These are phyloP conservation scores for Aciculosporium take DNA, from an alignment of 2,329 filamentous ascomycete genomes.

Conservation along the genomic window DNA sequence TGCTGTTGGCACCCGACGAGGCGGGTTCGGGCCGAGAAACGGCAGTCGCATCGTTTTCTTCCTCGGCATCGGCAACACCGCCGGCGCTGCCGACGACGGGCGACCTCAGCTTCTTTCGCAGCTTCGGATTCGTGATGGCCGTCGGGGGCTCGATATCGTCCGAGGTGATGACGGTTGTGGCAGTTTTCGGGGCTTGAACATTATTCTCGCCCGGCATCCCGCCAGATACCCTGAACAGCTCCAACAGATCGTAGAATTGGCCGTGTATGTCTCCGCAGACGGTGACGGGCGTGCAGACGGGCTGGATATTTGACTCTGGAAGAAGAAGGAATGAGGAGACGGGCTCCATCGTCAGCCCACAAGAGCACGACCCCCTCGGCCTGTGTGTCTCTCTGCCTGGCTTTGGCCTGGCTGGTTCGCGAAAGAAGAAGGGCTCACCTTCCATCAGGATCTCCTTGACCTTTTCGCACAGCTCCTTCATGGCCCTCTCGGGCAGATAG, in stretches of 20 bases:
- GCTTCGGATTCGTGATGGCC: slow-evolving; percentile 74
- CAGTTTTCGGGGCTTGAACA: slow-evolving; percentile 52
- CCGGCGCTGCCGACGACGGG: slow-evolving; percentile 17
- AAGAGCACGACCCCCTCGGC: not conserved
- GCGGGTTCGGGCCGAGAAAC: slow-evolving; percentile 20
- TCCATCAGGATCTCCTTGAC: slow-evolving; percentile 99
- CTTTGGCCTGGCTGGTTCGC: not conserved
- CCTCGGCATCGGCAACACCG: slow-evolving; percentile 39
- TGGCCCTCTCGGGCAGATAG: slow-evolving; percentile 86
- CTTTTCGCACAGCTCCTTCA: slow-evolving; percentile 98
- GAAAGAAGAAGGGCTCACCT: slow-evolving; percentile 35
- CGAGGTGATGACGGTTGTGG: slow-evolving; percentile 66
- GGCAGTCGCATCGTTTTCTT: slow-evolving; percentile 22
- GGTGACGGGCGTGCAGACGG: slow-evolving; percentile 90
- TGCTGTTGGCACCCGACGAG: slow-evolving; percentile 17
- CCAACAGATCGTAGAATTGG: slow-evolving; percentile 94
- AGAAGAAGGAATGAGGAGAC: not conserved
- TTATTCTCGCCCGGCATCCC: slow-evolving; percentile 84
- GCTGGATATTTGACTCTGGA: slow-evolving; percentile 93
- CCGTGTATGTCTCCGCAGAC: slow-evolving; percentile 97
- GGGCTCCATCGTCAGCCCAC: not conserved
- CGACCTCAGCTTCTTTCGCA: slow-evolving; percentile 66
- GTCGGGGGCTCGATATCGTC: slow-evolving; percentile 85
- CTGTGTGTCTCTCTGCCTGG: not conserved
- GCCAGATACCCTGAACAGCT: slow-evolving; percentile 90